Evolutionary conservation across 495 filamentous ascomycete genomes (phyloP).

Genomic region (Hyphodiscus hymeniophilus): DNA sequence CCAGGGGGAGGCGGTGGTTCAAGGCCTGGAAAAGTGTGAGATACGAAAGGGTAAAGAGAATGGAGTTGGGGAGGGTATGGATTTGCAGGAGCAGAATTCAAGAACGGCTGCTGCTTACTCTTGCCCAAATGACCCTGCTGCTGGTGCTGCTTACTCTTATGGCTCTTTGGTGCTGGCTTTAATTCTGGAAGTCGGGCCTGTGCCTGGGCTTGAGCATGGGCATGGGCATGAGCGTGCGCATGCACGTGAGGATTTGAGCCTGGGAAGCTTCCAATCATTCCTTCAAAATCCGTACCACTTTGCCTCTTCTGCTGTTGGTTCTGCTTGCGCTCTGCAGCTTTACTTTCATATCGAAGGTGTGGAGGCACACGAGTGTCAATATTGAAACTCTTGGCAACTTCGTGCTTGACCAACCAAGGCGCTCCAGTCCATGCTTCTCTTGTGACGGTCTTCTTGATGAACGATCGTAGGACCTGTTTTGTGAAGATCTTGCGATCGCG

Average conservation of each 20-base stretch:
- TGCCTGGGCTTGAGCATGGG: too few relatives aligned
- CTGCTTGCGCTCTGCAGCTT: slow-evolving; percentile 68
- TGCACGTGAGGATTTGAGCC: slow-evolving; percentile 30
- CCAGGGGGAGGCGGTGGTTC: slow-evolving; percentile 14
- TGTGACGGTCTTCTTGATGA: slow-evolving; percentile 89
- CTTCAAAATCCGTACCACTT: slow-evolving; percentile 34
- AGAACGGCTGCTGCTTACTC: slow-evolving; percentile 20
- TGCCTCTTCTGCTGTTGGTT: slow-evolving; percentile 58
- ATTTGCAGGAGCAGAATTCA: slow-evolving; percentile 22
- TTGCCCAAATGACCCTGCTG: slow-evolving; percentile 13
- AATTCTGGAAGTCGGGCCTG: slow-evolving; percentile 58
- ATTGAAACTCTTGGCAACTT: slow-evolving; percentile 73
- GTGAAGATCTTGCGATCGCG: slow-evolving; percentile 92
- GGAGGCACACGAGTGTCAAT: slow-evolving; percentile 79
- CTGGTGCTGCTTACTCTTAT: slow-evolving; percentile 51
- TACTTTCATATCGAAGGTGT: slow-evolving; percentile 71
- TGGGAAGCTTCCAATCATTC: slow-evolving; percentile 28
- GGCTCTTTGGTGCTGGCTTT: slow-evolving; percentile 72
- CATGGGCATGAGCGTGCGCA: too few relatives aligned
- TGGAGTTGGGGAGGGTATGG: slow-evolving; percentile 7
- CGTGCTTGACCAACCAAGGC: slow-evolving; percentile 88
- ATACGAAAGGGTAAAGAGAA: slow-evolving; percentile 9
- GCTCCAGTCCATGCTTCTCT: slow-evolving; percentile 90
- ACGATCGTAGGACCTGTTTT: slow-evolving; percentile 86
- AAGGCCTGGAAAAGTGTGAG: slow-evolving; percentile 22